Evolutionary conservation across 2,329 filamentous ascomycete genomes (phyloP), one percentile per base, ranked within the genome.

Genomic region (Drechslera avenae): DNA sequence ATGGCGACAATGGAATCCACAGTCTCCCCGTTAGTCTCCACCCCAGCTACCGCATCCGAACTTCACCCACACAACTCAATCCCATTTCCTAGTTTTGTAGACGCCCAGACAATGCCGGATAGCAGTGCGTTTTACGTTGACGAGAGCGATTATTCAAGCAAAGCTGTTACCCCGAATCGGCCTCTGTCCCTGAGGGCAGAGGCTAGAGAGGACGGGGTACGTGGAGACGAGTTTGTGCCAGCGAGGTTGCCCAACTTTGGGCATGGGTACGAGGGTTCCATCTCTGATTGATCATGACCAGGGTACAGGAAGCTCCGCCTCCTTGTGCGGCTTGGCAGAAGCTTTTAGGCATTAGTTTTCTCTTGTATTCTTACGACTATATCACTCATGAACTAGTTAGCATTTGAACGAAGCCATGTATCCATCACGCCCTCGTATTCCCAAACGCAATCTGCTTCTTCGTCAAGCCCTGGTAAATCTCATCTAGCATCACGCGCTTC

Each of bases 401-500:
- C 9, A 12, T 10, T 13, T 28, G 7, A 28, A 28, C 26, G 7
- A 28, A 9, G 5, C 23, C 23, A 28, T 10, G 23, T 3, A 28
- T 12, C 26, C 26, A 39, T 41, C 51, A 63, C 21, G 52, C n/a
- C 33, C 56, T 62, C 39, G 63, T 52, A 8, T 53, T 63, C 13
- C 68, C 67, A 61, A 73, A 91, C 0, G 84, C 90, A 43, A 92
- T 83, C 56, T 86, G 84, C 66, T 82, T 83, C 28, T 83, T 86
- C 72, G 90, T 90, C 62, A 97, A 76, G 48, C 87, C 90, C 57
- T 82, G 83, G 62, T 91, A 95, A 4, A 94, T 86, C 65, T 92
- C 85, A 42, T 95, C 87, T 2, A 97, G 77, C 0, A 87, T 87
- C 67, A 90, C 86, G 35, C 90, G 81, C 76, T 96, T 96, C 57